Percentiles rank a stretch among this genome's conserved stretches.
These are phyloP conservation scores for Allium sativum DNA, from an alignment of 106 monocot genomes.

Conservation along the genomic window DNA sequence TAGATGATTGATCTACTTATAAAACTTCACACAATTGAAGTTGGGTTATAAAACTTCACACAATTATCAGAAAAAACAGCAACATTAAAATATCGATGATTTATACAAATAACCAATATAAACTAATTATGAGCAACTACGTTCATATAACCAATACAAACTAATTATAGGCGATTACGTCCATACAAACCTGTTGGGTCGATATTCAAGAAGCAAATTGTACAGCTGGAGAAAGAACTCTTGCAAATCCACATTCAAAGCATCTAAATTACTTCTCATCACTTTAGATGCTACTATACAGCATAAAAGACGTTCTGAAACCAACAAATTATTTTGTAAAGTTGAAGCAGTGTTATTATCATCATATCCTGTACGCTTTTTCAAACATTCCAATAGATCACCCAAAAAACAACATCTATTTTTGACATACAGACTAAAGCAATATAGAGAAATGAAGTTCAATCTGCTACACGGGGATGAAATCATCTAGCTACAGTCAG, in stretches of 20 bases:
- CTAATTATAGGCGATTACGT: background rate
- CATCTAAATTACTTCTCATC: slow-evolving; percentile 94
- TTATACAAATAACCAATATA: no score
- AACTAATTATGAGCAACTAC: no score
- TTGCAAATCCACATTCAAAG: slow-evolving; percentile 89
- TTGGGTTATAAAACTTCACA: no score
- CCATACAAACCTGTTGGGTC: slow-evolving; percentile 59
- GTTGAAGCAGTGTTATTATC: slow-evolving; percentile 14
- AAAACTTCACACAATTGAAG: no score
- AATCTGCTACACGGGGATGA: no score
- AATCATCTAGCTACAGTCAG: no score
- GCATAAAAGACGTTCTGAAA: slow-evolving; percentile 89
- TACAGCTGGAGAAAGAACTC: slow-evolving; percentile 85
- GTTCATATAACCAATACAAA: background rate
- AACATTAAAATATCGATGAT: no score
- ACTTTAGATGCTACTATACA: slow-evolving; percentile 89
- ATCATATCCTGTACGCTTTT: slow-evolving; percentile 59
- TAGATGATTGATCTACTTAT: no score
- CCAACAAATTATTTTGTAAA: slow-evolving; percentile 28
- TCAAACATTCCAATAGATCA: slow-evolving; percentile 65
- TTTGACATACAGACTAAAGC: no score
- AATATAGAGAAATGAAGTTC: no score
- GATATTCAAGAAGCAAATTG: slow-evolving; percentile 83
- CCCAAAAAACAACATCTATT: slow-evolving; percentile 88
- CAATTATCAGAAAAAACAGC: no score